Evolutionary conservation across 176 grass and related monocot genomes (phyloP).

Genomic region (Musa troglodytarum): DNA sequence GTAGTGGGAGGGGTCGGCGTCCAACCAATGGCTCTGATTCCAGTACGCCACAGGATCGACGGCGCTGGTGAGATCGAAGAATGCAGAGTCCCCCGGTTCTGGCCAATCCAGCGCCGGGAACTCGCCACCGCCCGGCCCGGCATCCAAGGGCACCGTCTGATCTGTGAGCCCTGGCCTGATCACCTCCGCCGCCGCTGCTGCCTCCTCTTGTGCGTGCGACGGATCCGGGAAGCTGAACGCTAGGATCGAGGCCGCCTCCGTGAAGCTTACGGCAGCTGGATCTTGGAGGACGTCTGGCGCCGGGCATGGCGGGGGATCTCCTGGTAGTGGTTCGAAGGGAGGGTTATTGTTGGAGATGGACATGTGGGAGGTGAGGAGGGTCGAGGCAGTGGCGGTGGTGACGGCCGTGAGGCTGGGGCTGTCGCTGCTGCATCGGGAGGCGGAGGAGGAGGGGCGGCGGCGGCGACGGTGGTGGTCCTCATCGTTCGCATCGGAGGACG

Average conservation of each 20-base stretch:
- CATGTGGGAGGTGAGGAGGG: background rate
- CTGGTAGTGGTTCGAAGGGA: background rate
- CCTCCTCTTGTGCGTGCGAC: background rate
- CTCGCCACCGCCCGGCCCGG: background rate
- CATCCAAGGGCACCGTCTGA: background rate
- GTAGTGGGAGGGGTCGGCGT: conserved; percentile 25
- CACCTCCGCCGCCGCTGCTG: background rate
- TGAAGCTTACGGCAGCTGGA: background rate
- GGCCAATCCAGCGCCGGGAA: conserved; percentile 20
- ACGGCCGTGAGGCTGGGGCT: background rate
- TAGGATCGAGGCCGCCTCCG: background rate
- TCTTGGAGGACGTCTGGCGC: background rate
- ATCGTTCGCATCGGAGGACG: background rate
- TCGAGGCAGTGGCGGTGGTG: background rate
- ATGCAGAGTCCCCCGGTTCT: background rate
- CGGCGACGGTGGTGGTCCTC: background rate
- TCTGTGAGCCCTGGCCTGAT: background rate
- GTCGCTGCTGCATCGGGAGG: conserved; percentile 7
- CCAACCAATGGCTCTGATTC: conserved; percentile 32
- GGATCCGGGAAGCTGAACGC: conserved; percentile 18
- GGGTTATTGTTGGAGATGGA: conserved; percentile 2
- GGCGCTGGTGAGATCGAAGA: conserved; percentile 24
- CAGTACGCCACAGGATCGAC: conserved; percentile 22
- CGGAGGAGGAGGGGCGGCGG: background rate
- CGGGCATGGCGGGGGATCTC: background rate